phyloP scores from a whole-genome alignment of 768 basidiomycete species.

The Mycena venus region DNA sequence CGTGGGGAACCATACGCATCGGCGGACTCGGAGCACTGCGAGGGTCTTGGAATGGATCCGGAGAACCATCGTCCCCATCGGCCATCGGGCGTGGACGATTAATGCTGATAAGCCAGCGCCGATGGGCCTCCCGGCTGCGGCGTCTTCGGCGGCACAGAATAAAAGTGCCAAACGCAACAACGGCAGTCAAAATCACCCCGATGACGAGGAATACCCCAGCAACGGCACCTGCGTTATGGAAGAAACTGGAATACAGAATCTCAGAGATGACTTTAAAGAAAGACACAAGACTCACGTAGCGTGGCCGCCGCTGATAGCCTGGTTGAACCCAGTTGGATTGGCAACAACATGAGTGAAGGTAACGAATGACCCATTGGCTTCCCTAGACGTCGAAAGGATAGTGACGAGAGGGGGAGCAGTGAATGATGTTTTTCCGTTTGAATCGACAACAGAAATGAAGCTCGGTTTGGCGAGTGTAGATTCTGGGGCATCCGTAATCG shows the following conservation, averaged over 20 bases:
- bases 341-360: slow-evolving; percentile 68
- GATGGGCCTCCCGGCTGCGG: slow-evolving; percentile 52
- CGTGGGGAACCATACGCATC: slow-evolving; percentile 13
- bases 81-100: slow-evolving; percentile 45
- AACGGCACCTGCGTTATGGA: slow-evolving; percentile 76
- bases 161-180: slow-evolving; percentile 64
- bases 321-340: slow-evolving; percentile 56
- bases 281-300: slow-evolving; percentile 45
- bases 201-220: slow-evolving; percentile 81
- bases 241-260: slow-evolving; percentile 60
- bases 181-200: slow-evolving; percentile 23
- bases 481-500: slow-evolving; percentile 54
- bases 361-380: slow-evolving; percentile 56
- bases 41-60: slow-evolving; percentile 53
- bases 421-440: slow-evolving; percentile 53
- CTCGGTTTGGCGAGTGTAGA: slow-evolving; percentile 61
- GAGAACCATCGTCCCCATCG: slow-evolving; percentile 31
- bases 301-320: slow-evolving; percentile 30
- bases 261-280: background rate
- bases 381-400: slow-evolving; percentile 59
- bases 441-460: slow-evolving; percentile 55
- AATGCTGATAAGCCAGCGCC: slow-evolving; percentile 52
- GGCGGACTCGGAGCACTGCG: slow-evolving; percentile 25
- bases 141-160: slow-evolving; percentile 59
- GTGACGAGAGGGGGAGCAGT: slow-evolving; percentile 63